Percentiles rank a stretch among this genome's conserved stretches.
phyloP scores from a whole-genome alignment of 345 rosid species.

The Citrus reticulata region DNA sequence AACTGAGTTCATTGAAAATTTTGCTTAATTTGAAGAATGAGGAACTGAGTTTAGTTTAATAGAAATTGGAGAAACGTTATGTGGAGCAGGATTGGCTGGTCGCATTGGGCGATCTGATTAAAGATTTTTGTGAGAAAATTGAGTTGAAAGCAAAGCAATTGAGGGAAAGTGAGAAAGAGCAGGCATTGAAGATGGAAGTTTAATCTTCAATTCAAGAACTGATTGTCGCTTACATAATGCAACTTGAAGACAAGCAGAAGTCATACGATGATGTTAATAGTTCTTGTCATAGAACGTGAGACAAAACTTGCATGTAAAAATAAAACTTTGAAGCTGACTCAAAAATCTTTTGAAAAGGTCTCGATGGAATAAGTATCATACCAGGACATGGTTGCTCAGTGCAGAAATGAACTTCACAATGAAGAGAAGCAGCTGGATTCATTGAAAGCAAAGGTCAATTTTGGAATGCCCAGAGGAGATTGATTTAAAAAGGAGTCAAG shows the following conservation, averaged over 20 bases:
- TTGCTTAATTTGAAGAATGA: too few species aligned
- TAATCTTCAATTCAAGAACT: not conserved
- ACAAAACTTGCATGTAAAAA: not conserved
- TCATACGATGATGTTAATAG: slow-evolving; percentile 6
- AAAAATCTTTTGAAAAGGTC: slow-evolving; percentile 5
- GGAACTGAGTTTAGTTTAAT: too few species aligned
- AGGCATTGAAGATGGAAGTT: slow-evolving; percentile 6
- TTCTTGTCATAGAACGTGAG: not conserved
- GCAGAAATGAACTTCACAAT: not conserved
- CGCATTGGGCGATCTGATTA: too few species aligned
- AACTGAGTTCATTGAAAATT: too few species aligned
- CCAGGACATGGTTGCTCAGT: not conserved
- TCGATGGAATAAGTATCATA: slow-evolving; percentile 6
- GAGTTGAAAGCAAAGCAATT: slow-evolving; percentile 12
- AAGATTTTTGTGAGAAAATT: not conserved
- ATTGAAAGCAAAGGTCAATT: too few species aligned
- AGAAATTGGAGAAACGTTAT: too few species aligned
- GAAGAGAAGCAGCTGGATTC: not conserved
- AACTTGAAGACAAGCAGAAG: slow-evolving; percentile 9
- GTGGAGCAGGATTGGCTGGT: too few species aligned
- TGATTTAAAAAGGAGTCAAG: slow-evolving; percentile 2
- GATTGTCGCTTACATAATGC: not conserved
- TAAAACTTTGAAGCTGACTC: not conserved
- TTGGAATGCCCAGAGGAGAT: slow-evolving; percentile 1
- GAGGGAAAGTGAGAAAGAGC: not conserved